Base-by-base conservation (phyloP, 768 basidiomycete genomes). In the Serendipita sp. region DNA sequence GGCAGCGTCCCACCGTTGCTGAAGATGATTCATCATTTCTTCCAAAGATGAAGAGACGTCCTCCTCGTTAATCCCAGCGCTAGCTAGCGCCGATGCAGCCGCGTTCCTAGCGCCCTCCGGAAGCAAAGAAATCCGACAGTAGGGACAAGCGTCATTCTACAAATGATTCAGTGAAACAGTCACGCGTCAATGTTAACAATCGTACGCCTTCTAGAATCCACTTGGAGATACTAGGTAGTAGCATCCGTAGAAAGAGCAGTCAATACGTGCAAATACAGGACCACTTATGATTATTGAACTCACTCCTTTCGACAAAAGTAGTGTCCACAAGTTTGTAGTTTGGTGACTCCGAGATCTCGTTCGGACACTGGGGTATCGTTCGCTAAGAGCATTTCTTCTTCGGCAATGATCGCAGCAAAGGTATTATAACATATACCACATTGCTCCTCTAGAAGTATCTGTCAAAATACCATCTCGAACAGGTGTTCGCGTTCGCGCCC, bases 401-500 rank as follows among this genome's bases (percentile, higher is more conserved):
- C 86, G 0, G 87, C 80, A 27, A 91, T 71, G 16, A 86, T 75
- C 10, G 85, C 81, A n/a, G 79, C 76, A 69, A 84, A 84, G 0
- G 86, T 75, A 37, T 79, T 85, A 66, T 85, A 79, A 72, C 89
- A 91, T 67, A 91, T 87, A 10, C 88, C 81, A 69, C 89, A 91
- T 16, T 77, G 71, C 4, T 83, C 81, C 66, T 90, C 89, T 89
- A 65, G 13, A 48, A 60, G 16, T 33, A 16, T 33, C 63, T 50
- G 48, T 50, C 48, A 50, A n/a, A 50, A 18, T 5, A 8, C 48
- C n/a, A 40, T 40, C 40, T 40, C 40, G 5, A 40, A 13, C 5
- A 40, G 6, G 40, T 13, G 40, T 40, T 23, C 23, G 23, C 40
- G 13, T 40, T 6, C 13, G 6, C 40, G 0, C 40, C 5, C 0